Base-by-base conservation (phyloP, 2,329 filamentous ascomycete genomes). In the Nemania serpens region DNA sequence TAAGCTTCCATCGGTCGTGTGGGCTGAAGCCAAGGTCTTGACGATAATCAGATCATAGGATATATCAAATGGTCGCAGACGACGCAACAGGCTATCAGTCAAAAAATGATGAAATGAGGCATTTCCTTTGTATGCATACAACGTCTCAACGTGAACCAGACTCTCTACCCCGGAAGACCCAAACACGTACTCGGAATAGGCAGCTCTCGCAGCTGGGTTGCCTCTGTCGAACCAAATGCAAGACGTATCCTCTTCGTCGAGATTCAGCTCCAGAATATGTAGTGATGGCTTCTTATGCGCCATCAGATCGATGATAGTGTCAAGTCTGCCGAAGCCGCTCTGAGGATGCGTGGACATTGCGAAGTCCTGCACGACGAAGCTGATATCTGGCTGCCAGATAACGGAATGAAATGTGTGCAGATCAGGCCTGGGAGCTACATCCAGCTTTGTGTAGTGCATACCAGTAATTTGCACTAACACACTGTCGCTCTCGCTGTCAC, bases 251-350 rank as follows among this genome's bases (percentile, higher is more conserved):
- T 5, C 45, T 2, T 53, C 9, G 39, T 65, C 62, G 7, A 75
- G 51, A 20, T 70, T 71, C 3, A 77, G 39, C 54, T 79, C 75
- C 0, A 77, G 45, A 11, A 78, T 22, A 50, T 59, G 70, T 41
- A 0, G 18, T 54, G 1, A 15, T 37, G 0, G 18, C 9, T 41
- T 67, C 57, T 73, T 75, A 59, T 78, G 74, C 0, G 70, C 74
- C 0, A 76, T 55, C 0, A 77, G 58, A 49, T 78, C 72, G 5
- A 79, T 54, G 1, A 75, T 34, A 29, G 15, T 49, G n/a, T 67
- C 50, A 1, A 64, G 39, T 6, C 13, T 53, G 4, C 2, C 39
- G 11, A 46, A 52, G 66, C 0, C 36, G 54, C 3, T 69, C 68
- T 3, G 13, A 15, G 53, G 54, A 4, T 9, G 15, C 1, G 10